These are phyloP conservation scores for Ambrosiella cleistominuta DNA, from an alignment of 2,329 filamentous ascomycete species.

Conservation along the genomic window DNA sequence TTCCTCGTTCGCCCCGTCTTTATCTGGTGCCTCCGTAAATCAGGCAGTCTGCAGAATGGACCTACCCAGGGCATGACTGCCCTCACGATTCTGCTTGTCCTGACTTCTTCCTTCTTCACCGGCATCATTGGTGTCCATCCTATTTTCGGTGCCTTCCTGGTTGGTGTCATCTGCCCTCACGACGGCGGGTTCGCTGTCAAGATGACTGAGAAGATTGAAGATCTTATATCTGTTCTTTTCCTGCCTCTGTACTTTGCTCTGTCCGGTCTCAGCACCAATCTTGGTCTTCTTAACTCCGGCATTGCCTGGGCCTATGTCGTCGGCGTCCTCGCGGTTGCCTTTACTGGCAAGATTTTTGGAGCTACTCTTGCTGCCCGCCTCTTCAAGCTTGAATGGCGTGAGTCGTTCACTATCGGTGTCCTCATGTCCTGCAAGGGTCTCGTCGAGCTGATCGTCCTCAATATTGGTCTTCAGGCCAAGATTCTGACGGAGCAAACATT, in stretches of 20 bases:
- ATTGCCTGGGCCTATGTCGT: slow-evolving; percentile 82
- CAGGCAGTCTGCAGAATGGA: slow-evolving; percentile 67
- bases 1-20: slow-evolving; percentile 58
- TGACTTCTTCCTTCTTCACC: slow-evolving; percentile 73
- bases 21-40: slow-evolving; percentile 53
- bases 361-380: slow-evolving; percentile 60
- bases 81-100: slow-evolving; percentile 60
- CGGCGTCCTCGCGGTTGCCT: slow-evolving; percentile 65
- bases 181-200: slow-evolving; percentile 83
- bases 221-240: slow-evolving; percentile 69
- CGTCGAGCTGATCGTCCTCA: slow-evolving; percentile 83
- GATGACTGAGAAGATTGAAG: slow-evolving; percentile 84
- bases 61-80: slow-evolving; percentile 73
- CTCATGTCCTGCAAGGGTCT: slow-evolving; percentile 96
- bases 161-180: slow-evolving; percentile 78
- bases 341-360: slow-evolving; percentile 69
- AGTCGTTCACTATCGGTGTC: slow-evolving; percentile 71
- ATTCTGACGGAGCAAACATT: slow-evolving; percentile 71
- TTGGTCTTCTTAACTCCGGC: slow-evolving; percentile 66
- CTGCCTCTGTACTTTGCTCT: slow-evolving; percentile 85
- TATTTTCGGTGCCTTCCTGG: slow-evolving; percentile 84
- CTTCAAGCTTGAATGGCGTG: slow-evolving; percentile 72
- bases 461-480: slow-evolving; percentile 62
- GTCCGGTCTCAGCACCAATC: slow-evolving; percentile 73
- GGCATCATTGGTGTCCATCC: slow-evolving; percentile 80